phyloP scores from a whole-genome alignment of 176 grass and related monocot species.

The Triticum timopheevii region DNA sequence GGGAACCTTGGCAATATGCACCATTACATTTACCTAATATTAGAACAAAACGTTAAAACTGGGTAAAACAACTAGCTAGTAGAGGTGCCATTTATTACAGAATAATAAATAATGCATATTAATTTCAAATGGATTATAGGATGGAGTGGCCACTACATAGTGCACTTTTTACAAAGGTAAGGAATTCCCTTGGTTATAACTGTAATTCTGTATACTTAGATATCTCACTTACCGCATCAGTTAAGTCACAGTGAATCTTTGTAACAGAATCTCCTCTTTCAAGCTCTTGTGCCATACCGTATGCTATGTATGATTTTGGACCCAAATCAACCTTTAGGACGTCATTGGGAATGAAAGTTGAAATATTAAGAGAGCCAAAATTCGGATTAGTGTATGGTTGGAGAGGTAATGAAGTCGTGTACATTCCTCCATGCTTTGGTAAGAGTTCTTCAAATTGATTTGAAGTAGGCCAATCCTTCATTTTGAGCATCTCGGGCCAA shows the following conservation, averaged over 20 bases:
- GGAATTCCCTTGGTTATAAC: no score
- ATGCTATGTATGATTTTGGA: conserved; percentile 75
- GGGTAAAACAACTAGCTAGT: no score
- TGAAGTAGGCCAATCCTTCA: conserved; percentile 70
- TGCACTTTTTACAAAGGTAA: no score
- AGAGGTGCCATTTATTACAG: no score
- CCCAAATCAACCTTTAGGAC: conserved; percentile 50
- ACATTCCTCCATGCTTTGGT: conserved; percentile 39
- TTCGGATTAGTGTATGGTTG: conserved; percentile 56
- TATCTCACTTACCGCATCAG: conserved; percentile 53
- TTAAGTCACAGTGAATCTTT: conserved; percentile 58
- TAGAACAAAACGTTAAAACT: no score
- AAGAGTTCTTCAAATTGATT: conserved; percentile 55
- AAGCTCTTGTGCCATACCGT: conserved; percentile 51
- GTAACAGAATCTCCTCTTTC: conserved; percentile 66
- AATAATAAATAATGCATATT: no score
- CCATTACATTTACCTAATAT: background rate
- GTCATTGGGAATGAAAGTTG: conserved; percentile 33
- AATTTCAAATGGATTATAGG: no score
- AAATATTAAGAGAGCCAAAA: conserved; percentile 47
- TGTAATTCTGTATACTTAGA: no score
- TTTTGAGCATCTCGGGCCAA: no score
- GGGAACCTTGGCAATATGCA: conserved; percentile 42
- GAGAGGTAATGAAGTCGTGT: conserved; percentile 43
- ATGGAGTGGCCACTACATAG: no score